These are phyloP conservation scores for Dictyostelium brefeldianum DNA, from an alignment of 78 protist species.

Conservation along the genomic window DNA sequence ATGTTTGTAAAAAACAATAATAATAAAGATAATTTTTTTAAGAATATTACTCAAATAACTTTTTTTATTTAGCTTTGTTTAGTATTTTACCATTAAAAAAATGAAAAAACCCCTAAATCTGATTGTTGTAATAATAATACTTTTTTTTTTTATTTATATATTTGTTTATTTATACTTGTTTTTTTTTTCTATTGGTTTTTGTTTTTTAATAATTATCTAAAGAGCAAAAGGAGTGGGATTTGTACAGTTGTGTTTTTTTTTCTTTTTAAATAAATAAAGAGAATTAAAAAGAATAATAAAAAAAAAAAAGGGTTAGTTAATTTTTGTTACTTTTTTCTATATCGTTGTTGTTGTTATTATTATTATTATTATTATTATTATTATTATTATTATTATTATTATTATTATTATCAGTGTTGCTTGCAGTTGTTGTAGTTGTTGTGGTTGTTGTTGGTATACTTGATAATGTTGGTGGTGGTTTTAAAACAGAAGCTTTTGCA, in stretches of 20 bases:
- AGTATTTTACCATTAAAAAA: no score
- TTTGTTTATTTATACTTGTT: not conserved
- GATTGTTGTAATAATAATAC: no score
- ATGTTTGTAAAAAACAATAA: not conserved
- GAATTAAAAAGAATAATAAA: not conserved
- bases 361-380: not conserved
- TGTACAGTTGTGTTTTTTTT: no score
- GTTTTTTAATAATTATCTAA: not conserved
- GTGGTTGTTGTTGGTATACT: not conserved
- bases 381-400: no score
- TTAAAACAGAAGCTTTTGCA: no score
- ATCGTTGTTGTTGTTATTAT: no score
- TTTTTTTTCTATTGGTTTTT: not conserved
- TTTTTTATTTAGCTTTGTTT: no score
- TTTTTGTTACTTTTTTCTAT: not conserved
- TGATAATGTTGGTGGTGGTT: not conserved
- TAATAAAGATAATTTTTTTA: no score
- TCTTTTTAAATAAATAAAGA: not conserved
- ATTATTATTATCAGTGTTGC: not conserved
- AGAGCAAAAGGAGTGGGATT: no score
- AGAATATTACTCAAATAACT: no score
- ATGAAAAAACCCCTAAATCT: no score
- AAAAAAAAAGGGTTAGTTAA: conserved; percentile 2
- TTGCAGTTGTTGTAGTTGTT: not conserved
- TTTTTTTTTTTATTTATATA: not conserved